A percentile compares a stretch with the other conserved stretches of the same genome.
These are phyloP conservation scores for Magnusiomyces tetraspermus DNA, from an alignment of 1,139 yeast species.

Conservation along the genomic window DNA sequence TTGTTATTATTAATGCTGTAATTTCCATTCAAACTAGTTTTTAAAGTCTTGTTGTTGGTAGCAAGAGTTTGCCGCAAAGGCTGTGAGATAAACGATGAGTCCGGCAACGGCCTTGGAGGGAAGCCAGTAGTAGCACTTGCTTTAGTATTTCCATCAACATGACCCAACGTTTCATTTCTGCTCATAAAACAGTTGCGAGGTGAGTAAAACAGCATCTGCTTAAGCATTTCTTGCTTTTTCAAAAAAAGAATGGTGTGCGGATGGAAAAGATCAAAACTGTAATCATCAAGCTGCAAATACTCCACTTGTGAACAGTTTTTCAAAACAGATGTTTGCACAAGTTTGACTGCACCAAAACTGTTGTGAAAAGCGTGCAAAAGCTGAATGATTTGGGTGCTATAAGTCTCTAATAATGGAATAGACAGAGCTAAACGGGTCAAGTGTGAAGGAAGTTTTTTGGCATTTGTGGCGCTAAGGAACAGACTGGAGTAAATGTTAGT, in stretches of 20 bases:
- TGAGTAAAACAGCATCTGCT: conserved; percentile 1
- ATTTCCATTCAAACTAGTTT: too few relatives aligned
- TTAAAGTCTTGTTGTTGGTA: too few relatives aligned
- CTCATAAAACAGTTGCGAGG: neutral
- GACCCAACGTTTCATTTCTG: too few relatives aligned
- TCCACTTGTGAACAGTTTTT: neutral
- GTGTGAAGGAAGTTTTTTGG: neutral
- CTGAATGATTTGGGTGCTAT: neutral
- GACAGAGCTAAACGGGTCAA: neutral
- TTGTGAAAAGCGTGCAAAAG: neutral
- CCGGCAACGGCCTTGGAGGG: too few relatives aligned
- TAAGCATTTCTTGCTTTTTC: neutral
- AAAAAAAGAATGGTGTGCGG: neutral
- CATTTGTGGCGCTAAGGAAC: neutral
- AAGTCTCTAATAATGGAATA: neutral
- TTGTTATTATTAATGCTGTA: neutral
- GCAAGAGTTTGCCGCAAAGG: too few relatives aligned
- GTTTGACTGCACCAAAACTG: neutral
- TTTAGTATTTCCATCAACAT: too few relatives aligned
- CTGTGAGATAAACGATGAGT: too few relatives aligned
- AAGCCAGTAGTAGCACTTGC: too few relatives aligned
- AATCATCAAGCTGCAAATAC: neutral
- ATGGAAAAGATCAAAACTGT: neutral
- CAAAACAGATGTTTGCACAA: neutral
- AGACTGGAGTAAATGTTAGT: neutral